phyloP scores from a whole-genome alignment of 345 rosid genomes.

The Kandelia obovata region DNA sequence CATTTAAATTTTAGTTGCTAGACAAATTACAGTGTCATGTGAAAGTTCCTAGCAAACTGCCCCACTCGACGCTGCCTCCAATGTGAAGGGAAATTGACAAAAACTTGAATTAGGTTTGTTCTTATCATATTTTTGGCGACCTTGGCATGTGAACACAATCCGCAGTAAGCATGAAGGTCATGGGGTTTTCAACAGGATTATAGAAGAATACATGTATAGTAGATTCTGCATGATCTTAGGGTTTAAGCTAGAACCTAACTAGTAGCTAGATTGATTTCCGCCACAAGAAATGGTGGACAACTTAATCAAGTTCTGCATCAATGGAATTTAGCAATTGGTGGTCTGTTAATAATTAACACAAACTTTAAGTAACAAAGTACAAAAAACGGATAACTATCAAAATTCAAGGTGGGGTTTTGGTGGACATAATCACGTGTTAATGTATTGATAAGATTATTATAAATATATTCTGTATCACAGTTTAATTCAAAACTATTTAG shows the following conservation, averaged over 20 bases:
- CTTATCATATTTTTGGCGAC: conserved; percentile 2
- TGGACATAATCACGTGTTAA: conserved; percentile 27
- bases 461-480: too few relatives aligned
- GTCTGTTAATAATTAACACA: not conserved
- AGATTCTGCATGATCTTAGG: not conserved
- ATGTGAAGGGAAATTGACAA: conserved; percentile 8
- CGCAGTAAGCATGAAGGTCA: not conserved
- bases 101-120: not conserved
- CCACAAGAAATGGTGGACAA: conserved; percentile 13
- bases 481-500: too few relatives aligned
- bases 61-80: not conserved
- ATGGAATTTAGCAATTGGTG: too few relatives aligned
- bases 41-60: not conserved
- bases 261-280: conserved; percentile 15
- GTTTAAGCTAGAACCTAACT: conserved; percentile 9
- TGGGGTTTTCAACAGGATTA: not conserved
- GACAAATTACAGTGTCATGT: not conserved
- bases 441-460: too few relatives aligned
- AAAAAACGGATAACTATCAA: conserved; percentile 20
- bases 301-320: too few relatives aligned
- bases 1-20: too few relatives aligned
- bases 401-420: conserved; percentile 20
- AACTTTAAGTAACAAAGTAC: conserved; percentile 3
- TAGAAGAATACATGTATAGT: not conserved
- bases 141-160: conserved; percentile 7